A percentile compares a stretch with the other conserved stretches of the same genome.
Evolutionary conservation across 164 flowering plant genomes (phyloP).

Genomic region (Saururus chinensis): DNA sequence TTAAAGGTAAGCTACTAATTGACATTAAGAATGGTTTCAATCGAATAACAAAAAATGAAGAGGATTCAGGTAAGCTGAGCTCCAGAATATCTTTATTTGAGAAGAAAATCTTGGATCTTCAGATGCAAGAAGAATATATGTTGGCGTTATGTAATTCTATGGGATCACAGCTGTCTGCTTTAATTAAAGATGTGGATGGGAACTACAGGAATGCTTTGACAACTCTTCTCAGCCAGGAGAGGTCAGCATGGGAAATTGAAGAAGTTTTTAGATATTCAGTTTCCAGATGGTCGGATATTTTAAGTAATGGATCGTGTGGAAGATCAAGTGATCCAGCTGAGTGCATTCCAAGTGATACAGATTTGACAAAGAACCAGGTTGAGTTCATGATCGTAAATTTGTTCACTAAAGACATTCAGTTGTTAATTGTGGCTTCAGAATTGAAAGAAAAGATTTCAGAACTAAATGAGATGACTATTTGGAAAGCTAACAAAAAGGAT

Average conservation of each 20-base stretch:
- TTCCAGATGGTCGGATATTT: neutral
- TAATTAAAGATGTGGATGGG: conserved; percentile 60
- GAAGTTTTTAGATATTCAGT: conserved; percentile 6
- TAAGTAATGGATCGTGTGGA: neutral
- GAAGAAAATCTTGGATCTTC: conserved; percentile 54
- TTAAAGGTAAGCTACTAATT: conserved; percentile 64
- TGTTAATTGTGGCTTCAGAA: conserved; percentile 37
- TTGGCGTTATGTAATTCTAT: conserved; percentile 63
- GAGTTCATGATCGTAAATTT: conserved; percentile 30
- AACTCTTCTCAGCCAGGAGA: conserved; percentile 46
- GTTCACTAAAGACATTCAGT: conserved; percentile 50
- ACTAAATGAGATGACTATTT: conserved; percentile 22
- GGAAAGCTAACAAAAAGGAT: conserved; percentile 21
- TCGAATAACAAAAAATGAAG: conserved; percentile 56
- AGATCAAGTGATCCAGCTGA: neutral
- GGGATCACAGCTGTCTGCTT: conserved; percentile 56
- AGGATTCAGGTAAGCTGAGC: conserved; percentile 49
- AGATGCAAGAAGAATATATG: conserved; percentile 75
- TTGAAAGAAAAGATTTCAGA: conserved; percentile 15
- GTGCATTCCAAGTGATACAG: conserved; percentile 10
- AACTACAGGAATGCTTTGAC: conserved; percentile 26
- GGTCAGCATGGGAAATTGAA: conserved; percentile 35
- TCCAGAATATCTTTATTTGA: conserved; percentile 49
- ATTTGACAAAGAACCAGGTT: conserved; percentile 24
- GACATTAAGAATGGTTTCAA: conserved; percentile 71